Evolutionary conservation across 768 basidiomycete species (phyloP), one percentile per base, ranked within the genome.

Genomic region (Suillus occidentalis): DNA sequence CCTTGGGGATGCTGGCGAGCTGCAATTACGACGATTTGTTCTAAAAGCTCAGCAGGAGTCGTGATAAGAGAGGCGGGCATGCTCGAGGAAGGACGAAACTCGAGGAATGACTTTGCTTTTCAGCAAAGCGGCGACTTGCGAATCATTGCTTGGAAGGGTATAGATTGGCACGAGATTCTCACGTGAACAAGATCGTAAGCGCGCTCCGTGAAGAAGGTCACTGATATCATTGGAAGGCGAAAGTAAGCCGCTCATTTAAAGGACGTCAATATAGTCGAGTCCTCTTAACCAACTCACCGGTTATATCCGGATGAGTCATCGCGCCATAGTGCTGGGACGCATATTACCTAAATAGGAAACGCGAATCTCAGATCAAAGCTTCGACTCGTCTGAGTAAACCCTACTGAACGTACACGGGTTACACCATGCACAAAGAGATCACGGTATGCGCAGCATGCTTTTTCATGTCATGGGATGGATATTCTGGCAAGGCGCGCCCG

Each of bases 61-160:
- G 74, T 66, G 58, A 78, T 67, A 37, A 78, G 66, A 64, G 75
- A 70, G 56, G 62, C 63, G 65, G 75, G 63, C 80, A 83, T 81
- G 40, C 71, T 70, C 64, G 52, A 63, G 61, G 31, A 63, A 49
- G 42, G 62, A 69, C 50, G 5, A 20, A 53, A 63, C 59, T 66
- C 63, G 65, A 63, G 65, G 47, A 40, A 66, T 40, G 63, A 58
- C 60, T 64, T 67, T 69, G 70, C 69, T 76, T 72, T 68, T 67
- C 60, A 75, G 69, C 31, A 4, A 47, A 63, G 68, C 74, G 77
- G 76, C 60, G 72, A 62, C 63, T 71, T 73, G 72, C 60, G 52
- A 53, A 67, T 65, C 47, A 42, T 55, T 39, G 62, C 71, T 67
- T 60, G 63, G 70, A 70, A 71, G 63, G 75, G 75, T 25, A 70